Evolutionary conservation across 305 asterid genomes (phyloP), one percentile per base, ranked within the genome.

Genomic region (Petunia hybrid): DNA sequence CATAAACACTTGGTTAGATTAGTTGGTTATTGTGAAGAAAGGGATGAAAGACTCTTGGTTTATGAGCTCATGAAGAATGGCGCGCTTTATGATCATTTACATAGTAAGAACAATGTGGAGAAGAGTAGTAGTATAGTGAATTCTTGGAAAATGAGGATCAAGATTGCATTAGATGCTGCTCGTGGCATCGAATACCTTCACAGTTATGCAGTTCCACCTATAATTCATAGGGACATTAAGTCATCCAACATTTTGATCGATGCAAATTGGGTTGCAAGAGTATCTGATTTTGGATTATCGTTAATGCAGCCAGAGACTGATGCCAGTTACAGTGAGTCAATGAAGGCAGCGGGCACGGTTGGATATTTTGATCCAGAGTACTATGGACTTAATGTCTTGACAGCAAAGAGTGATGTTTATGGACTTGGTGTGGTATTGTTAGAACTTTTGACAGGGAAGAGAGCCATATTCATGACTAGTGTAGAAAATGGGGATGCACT

Each of bases 281-380:
- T 82, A 2, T 77, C 85, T 7, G 85, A 82, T 57, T 82, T 82
- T 1, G 85, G 85, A 5, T 36, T 82, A 4, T 82, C 85, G 14
- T 16, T 76, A 16, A 51, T 76, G 42, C 9, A 55, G 8, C 74
- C 82, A 1, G 77, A 61, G 31, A 16, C 76, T 13, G 83, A 79
- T 4, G 85, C 31, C 31, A 22, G 31, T 22, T 22, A 79, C 42
- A 68, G 46, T 2, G 8, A 36, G 80, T 66, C 57, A 3, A 55
- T 31, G 10, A 79, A 79, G n/a, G 83, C 83, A 12, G 83, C 61
- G 43, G 83, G 85, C 0, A 83, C 85, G 3, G 75, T 79, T 8
- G 85, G 83, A 7, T 83, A 83, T 7, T 70, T 83, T 38, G 85
- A 83, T 42, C 85, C 85, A 0, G 85, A 83, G 53, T 79, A 62